phyloP scores from a whole-genome alignment of 2,329 filamentous ascomycete species.

The Tolypocladium tropicale region DNA sequence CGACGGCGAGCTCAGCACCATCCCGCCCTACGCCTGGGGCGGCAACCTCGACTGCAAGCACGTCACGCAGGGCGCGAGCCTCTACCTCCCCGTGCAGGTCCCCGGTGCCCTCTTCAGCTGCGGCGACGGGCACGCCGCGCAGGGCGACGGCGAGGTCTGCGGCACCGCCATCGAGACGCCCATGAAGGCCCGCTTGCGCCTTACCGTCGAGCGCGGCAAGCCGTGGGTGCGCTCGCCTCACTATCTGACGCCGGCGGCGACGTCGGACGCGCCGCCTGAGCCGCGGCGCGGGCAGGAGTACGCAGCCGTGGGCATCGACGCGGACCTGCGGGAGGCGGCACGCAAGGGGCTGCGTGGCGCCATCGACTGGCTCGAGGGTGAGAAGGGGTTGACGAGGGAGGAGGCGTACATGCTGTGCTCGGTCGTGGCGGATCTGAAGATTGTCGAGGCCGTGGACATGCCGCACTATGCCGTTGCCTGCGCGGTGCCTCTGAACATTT shows the following conservation, averaged over 20 bases:
- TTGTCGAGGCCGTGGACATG: conserved; percentile 43
- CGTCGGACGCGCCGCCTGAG: neutral
- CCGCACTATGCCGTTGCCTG: conserved; percentile 41
- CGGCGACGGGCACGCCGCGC: conserved; percentile 43
- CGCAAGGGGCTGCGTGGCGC: conserved; percentile 36
- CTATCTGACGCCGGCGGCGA: conserved; percentile 24
- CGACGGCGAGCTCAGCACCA: conserved; percentile 34
- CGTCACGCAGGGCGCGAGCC: conserved; percentile 31
- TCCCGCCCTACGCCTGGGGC: conserved; percentile 39
- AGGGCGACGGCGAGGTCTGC: conserved; percentile 44
- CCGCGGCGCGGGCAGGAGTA: conserved; percentile 25
- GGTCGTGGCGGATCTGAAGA: conserved; percentile 37
- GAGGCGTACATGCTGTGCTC: conserved; percentile 44
- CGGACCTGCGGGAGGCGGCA: conserved; percentile 35
- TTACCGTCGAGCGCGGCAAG: conserved; percentile 36
- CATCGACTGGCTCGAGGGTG: conserved; percentile 36
- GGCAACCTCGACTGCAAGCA: conserved; percentile 46
- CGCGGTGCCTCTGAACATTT: conserved; percentile 36
- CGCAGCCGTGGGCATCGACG: conserved; percentile 35
- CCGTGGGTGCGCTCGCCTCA: conserved; percentile 36
- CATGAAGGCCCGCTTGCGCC: conserved; percentile 35
- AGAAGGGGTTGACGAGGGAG: conserved; percentile 31
- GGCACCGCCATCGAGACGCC: conserved; percentile 47
- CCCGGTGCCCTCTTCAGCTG: conserved; percentile 41
- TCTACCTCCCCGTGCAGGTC: conserved; percentile 39